These are phyloP conservation scores for Cladosporium phlei DNA, from an alignment of 2,329 filamentous ascomycete genomes.

Conservation along the genomic window DNA sequence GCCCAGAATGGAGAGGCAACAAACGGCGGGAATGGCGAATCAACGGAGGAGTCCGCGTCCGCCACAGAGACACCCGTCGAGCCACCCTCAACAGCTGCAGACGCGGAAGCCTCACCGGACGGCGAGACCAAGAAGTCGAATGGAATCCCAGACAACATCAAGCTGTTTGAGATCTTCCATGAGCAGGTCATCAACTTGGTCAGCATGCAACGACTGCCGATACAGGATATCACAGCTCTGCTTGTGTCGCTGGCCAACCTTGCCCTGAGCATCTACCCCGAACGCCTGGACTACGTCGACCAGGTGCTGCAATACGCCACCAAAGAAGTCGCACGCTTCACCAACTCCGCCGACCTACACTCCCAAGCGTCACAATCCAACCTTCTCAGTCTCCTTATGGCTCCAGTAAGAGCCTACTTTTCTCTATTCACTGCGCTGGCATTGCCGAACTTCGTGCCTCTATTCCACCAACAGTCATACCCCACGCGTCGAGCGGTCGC, in stretches of 20 bases:
- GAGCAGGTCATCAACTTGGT: conserved; percentile 91
- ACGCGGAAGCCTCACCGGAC: conserved; percentile 20
- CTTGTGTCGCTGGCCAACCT: conserved; percentile 92
- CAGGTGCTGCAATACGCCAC: conserved; percentile 87
- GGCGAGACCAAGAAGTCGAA: conserved; percentile 43
- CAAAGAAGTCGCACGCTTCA: conserved; percentile 78
- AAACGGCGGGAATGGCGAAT: conserved; percentile 33
- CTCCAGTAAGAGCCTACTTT: conserved; percentile 81
- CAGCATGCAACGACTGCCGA: conserved; percentile 81
- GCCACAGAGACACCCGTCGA: too few relatives aligned
- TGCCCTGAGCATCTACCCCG: conserved; percentile 91
- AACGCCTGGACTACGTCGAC: conserved; percentile 88
- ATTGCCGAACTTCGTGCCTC: conserved; percentile 83
- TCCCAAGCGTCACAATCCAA: conserved; percentile 82
- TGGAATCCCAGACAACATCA: conserved; percentile 70
- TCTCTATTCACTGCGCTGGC: conserved; percentile 96
- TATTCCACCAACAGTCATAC: conserved; percentile 88
- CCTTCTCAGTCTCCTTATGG: conserved; percentile 82
- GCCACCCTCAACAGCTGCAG: conserved; percentile 29
- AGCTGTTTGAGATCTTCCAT: conserved; percentile 96
- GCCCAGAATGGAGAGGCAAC: conserved; percentile 23
- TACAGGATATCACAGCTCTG: conserved; percentile 90
- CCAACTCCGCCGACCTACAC: conserved; percentile 93
- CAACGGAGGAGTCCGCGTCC: conserved; percentile 17
- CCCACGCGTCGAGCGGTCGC: conserved; percentile 86